A percentile compares a stretch with the other conserved stretches of the same genome.
Evolutionary conservation across 108 stramenopile species (phyloP).

Genomic region (Asterionellopsis glacialis): DNA sequence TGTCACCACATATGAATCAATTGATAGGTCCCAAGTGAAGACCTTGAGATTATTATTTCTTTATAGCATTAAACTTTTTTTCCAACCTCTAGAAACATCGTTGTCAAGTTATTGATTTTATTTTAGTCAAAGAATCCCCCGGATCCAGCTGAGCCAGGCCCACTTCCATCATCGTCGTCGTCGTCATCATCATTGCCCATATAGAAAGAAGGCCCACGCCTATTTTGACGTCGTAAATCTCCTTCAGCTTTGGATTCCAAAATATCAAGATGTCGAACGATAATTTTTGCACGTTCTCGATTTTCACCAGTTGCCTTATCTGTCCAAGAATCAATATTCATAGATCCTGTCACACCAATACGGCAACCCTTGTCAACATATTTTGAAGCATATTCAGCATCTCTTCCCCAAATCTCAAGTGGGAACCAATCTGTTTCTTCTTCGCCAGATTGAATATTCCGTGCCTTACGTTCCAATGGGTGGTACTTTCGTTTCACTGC

Average conservation of each 20-base stretch:
- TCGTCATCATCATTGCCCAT: constrained; percentile 1
- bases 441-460: constrained; percentile 57
- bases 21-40: no score
- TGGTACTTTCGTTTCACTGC: constrained; percentile 86
- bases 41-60: no score
- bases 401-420: constrained; percentile 85
- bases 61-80: no score
- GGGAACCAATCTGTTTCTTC: constrained; percentile 94
- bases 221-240: constrained; percentile 27
- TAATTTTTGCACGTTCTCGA: constrained; percentile 41
- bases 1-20: no score
- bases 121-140: constrained; percentile 12
- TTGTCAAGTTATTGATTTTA: no score
- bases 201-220: constrained; percentile 5
- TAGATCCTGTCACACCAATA: constrained; percentile 58
- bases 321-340: constrained; percentile 59
- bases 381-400: constrained; percentile 80
- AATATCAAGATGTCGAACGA: constrained; percentile 72
- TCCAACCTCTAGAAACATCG: no score
- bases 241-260: constrained; percentile 74
- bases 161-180: constrained; percentile 2
- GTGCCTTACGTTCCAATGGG: constrained; percentile 60
- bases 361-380: constrained; percentile 73
- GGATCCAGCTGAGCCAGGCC: background rate
- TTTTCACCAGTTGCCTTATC: constrained; percentile 62